A percentile compares a stretch with the other conserved stretches of the same genome.
phyloP scores from a whole-genome alignment of 1,284 basidiomycete genomes.

The Vanrija sp. region DNA sequence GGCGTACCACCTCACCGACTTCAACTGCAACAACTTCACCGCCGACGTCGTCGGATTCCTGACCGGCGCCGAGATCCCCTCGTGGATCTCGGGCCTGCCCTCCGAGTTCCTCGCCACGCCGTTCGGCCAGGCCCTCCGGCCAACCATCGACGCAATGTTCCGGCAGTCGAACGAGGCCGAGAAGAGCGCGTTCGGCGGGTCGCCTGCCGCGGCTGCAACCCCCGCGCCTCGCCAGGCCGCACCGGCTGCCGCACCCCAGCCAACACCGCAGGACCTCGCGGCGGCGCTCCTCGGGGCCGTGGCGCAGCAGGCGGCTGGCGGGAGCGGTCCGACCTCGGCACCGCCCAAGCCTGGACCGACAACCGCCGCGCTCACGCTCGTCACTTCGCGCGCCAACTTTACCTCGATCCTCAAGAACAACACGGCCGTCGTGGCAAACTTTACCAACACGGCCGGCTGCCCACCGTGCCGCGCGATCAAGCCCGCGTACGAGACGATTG shows the following conservation, averaged over 20 bases:
- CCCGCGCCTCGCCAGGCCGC: conserved; percentile 51
- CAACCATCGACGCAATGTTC: conserved; percentile 85
- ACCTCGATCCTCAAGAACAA: conserved; percentile 54
- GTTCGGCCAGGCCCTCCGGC: conserved; percentile 77
- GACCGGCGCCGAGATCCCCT: conserved; percentile 71
- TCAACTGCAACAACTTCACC: conserved; percentile 78
- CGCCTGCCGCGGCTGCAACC: conserved; percentile 9
- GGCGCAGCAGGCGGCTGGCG: conserved; percentile 54
- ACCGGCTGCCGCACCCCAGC: background rate
- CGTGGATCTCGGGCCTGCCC: conserved; percentile 75
- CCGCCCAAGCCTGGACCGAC: conserved; percentile 48
- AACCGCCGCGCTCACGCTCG: conserved; percentile 60
- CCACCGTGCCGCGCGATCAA: conserved; percentile 62
- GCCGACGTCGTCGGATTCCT: conserved; percentile 80
- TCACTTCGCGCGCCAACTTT: conserved; percentile 59
- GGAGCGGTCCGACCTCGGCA: conserved; percentile 33
- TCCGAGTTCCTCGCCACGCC: conserved; percentile 85
- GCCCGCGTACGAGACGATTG: conserved; percentile 57
- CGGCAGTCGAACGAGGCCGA: conserved; percentile 63
- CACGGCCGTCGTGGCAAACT: conserved; percentile 59
- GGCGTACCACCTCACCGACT: conserved; percentile 83
- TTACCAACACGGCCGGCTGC: conserved; percentile 61
- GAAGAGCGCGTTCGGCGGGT: conserved; percentile 6
- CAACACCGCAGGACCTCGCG: conserved; percentile 47
- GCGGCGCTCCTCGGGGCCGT: conserved; percentile 63